Evolutionary conservation across 805 yeast species (phyloP), one percentile per base, ranked within the genome.

Genomic region (Maudiozyma turicensis): DNA sequence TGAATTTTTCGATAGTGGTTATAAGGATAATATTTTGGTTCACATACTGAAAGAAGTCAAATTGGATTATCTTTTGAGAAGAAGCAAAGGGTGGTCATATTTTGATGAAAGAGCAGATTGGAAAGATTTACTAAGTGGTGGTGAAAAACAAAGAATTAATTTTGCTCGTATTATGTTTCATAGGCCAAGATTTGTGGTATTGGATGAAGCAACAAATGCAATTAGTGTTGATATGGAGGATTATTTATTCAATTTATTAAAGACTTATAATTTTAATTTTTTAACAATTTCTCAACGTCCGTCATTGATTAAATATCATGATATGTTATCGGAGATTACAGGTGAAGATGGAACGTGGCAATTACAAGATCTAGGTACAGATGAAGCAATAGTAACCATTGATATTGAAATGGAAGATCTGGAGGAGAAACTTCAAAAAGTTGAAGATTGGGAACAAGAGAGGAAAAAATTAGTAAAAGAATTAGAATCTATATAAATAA

Each of bases 161-260:
- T 85, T 89, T 70, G 96, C 97, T 0, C 75, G 96, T 57, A 77
- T 89, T 2, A 69, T 89, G 56, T 87, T 83, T 69, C 86, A 84
- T 62, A 77, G 77, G 48, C 95, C 95, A 44, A 76, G 77, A 62
- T 86, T 86, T 65, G 88, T 89, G 3, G 79, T 89, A 2, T 74
- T 89, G 52, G 97, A 89, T 67, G 97, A 89, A 67, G 86, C 95
- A n/a, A 89, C 97, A 4, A 86, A 88, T 62, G 96, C 97, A 0
- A 89, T 89, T 10, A 80, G 88, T 47, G 83, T 83, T 43, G 97
- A 89, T 65, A 86, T 85, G 65, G 97, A 89, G 65, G 96, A 90
- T 54, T 78, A 81, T 50, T 71, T 89, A 47, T 89, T 88, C 67
- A 95, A 86, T 60, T 64, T 82, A 54, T 73, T 89, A 66, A 84